phyloP scores from a whole-genome alignment of 768 basidiomycete genomes.

The Hirschioporus abietinus region DNA sequence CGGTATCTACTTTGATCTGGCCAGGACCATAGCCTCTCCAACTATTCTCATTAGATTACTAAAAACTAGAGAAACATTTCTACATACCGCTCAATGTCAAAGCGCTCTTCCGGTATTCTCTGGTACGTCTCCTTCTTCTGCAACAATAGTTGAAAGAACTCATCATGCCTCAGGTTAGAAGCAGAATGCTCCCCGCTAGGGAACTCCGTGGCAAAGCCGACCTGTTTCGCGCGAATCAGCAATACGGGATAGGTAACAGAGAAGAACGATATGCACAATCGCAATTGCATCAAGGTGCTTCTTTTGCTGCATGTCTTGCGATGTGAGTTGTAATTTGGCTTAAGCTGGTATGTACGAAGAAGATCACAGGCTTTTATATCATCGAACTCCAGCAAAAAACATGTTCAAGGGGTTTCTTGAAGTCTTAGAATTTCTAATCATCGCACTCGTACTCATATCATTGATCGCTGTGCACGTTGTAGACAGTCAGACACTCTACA shows the following conservation, averaged over 20 bases:
- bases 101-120: conserved; percentile 25
- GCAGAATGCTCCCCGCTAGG: conserved; percentile 26
- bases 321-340: too few relatives aligned
- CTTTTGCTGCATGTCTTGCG: background rate
- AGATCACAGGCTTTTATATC: too few relatives aligned
- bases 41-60: background rate
- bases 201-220: conserved; percentile 36
- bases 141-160: conserved; percentile 33
- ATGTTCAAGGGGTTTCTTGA: too few relatives aligned
- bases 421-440: too few relatives aligned
- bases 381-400: too few relatives aligned
- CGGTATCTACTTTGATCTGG: conserved; percentile 24
- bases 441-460: too few relatives aligned
- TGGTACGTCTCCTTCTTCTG: conserved; percentile 27
- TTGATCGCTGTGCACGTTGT: too few relatives aligned
- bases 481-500: too few relatives aligned
- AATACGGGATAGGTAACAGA: background rate
- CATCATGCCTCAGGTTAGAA: conserved; percentile 28
- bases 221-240: conserved; percentile 15
- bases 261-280: background rate
- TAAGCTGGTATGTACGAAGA: too few relatives aligned
- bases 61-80: background rate
- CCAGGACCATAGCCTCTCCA: conserved; percentile 24
- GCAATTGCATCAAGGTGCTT: background rate
- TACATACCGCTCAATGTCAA: conserved; percentile 29